Evolutionary conservation across 371 early-diverging fungal species (phyloP).

Genomic region (Mortierella sp.): DNA sequence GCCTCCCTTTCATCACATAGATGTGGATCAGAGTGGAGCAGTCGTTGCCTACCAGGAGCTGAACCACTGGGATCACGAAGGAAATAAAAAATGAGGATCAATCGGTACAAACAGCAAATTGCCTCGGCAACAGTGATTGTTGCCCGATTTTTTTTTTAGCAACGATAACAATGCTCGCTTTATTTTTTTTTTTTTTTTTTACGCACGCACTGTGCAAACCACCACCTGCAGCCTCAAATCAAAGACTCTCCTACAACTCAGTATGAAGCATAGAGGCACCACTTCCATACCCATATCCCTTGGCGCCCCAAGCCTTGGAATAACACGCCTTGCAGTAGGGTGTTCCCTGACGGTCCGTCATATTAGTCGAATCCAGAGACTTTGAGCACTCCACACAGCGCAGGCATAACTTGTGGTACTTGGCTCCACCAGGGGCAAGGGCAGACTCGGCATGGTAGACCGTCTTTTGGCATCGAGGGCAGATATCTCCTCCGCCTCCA

Average conservation of each 20-base stretch:
- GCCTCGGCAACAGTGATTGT: too few species aligned
- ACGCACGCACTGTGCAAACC: not conserved
- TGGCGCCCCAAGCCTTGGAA: constrained; percentile 43
- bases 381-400: constrained; percentile 53
- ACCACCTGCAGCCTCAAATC: not conserved
- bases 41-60: too few species aligned
- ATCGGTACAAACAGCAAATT: too few species aligned
- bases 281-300: constrained; percentile 49
- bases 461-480: constrained; percentile 49
- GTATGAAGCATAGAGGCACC: constrained; percentile 52
- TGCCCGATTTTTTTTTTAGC: too few species aligned
- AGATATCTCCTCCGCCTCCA: constrained; percentile 53
- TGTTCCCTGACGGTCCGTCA: constrained; percentile 47
- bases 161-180: not conserved
- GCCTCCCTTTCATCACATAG: too few species aligned
- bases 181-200: not conserved
- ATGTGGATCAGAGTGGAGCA: too few species aligned
- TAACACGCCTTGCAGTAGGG: constrained; percentile 51
- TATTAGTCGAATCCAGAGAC: constrained; percentile 50
- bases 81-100: too few species aligned
- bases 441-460: constrained; percentile 55
- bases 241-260: constrained; percentile 19
- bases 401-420: constrained; percentile 50
- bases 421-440: constrained; percentile 41
- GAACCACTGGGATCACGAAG: too few species aligned